These are phyloP conservation scores for Artemisia argyi DNA, from an alignment of 129 eudicot species.

Conservation along the genomic window DNA sequence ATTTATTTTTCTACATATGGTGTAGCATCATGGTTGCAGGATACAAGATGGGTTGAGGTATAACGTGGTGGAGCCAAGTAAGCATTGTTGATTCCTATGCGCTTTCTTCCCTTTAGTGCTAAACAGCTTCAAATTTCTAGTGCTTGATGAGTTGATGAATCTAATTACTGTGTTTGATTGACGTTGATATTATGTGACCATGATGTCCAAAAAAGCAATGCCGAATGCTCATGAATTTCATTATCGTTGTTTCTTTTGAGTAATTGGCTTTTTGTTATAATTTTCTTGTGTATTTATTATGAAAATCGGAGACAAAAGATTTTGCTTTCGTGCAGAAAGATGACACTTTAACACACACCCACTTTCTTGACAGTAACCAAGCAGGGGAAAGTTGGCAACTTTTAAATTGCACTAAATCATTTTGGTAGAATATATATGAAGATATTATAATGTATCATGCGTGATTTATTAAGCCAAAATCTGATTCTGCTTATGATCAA, in stretches of 20 bases:
- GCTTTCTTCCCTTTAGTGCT: constrained; percentile 14
- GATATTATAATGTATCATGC: neutral
- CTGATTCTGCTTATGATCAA: neutral
- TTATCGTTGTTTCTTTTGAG: neutral
- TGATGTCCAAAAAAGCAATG: constrained; percentile 1
- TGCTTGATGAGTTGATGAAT: constrained; percentile 8
- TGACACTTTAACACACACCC: neutral
- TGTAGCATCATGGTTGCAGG: neutral
- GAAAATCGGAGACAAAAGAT: neutral
- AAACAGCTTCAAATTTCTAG: neutral
- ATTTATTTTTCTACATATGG: neutral
- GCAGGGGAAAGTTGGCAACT: constrained; percentile 3
- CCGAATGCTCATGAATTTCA: neutral
- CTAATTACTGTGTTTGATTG: neutral
- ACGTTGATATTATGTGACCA: constrained; percentile 18
- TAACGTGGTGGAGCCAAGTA: constrained; percentile 11
- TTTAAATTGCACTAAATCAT: constrained; percentile 7
- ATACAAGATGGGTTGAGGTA: neutral
- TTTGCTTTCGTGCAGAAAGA: constrained; percentile 6
- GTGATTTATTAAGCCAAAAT: neutral
- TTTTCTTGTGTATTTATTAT: constrained; percentile 3
- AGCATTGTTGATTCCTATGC: neutral
- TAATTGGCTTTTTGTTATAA: no score
- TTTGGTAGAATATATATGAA: neutral
- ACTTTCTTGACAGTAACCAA: neutral